Percentiles rank a stretch among this genome's conserved stretches.
Evolutionary conservation across 257 asterid genomes (phyloP).

Genomic region (Gentiana dahurica): DNA sequence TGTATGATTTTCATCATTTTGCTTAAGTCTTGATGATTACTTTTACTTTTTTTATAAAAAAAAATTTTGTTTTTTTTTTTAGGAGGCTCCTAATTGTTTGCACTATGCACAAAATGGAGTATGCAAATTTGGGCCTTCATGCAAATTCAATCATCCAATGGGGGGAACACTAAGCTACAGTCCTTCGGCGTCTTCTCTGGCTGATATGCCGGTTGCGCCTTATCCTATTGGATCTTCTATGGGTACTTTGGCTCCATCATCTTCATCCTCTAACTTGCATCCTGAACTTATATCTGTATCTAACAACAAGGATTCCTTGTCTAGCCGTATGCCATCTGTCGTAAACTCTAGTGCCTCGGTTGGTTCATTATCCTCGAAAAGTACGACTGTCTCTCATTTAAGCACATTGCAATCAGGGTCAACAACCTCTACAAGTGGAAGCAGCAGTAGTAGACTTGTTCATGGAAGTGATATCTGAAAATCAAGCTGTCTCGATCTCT

Average conservation of each 20-base stretch:
- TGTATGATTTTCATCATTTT: no score
- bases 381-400: constrained; percentile 8
- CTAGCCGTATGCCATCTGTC: constrained; percentile 24
- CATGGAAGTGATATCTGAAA: constrained; percentile 36
- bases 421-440: constrained; percentile 11
- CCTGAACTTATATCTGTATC: constrained; percentile 28
- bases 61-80: constrained; percentile 9
- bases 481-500: constrained; percentile 27
- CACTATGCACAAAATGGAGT: constrained; percentile 77
- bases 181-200: constrained; percentile 81
- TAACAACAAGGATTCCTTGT: constrained; percentile 16
- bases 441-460: constrained; percentile 17
- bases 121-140: constrained; percentile 83
- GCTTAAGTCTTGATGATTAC: background rate
- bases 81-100: constrained; percentile 78
- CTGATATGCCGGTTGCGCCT: constrained; percentile 91
- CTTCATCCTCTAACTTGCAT: constrained; percentile 31
- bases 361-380: constrained; percentile 15
- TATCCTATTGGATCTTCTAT: constrained; percentile 73
- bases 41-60: constrained; percentile 7
- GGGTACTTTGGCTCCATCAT: constrained; percentile 55
- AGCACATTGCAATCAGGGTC: constrained; percentile 12
- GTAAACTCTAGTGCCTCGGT: constrained; percentile 19
- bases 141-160: constrained; percentile 91
- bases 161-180: constrained; percentile 59